Evolutionary conservation across 1,284 basidiomycete species (phyloP), one percentile per base, ranked within the genome.

Genomic region (Sutorius eximius): DNA sequence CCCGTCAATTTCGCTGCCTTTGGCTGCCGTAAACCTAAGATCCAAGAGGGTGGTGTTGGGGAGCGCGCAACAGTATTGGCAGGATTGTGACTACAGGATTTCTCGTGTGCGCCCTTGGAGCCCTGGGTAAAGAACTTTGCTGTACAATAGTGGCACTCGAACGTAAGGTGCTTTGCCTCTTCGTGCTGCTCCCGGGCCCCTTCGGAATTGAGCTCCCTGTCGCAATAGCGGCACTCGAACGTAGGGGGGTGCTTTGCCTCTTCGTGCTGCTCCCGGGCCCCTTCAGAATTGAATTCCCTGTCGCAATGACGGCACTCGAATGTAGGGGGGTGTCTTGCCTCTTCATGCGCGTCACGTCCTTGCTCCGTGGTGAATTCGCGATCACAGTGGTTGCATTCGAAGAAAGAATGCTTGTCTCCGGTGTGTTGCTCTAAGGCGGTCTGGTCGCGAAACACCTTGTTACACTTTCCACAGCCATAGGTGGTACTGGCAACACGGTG

Each of bases 231-330:
- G 44, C 69, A 71, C 33, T 59, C 49, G 50, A 53, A 54, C 11
- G 11, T 37, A 27, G 32, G 13, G 16, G 18, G 6, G n/a, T 38
- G 64, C 16, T 29, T 43, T 9, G 41, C 46, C 6, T 24, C 8
- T 36, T 65, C 37, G 20, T 69, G 65, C 22, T 55, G 54, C 5
- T 45, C 3, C 7, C 40, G 52, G 40, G 47, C 51, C 5, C 29
- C 22, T 11, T 36, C 46, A 11, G 59, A 58, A 16, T 10, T 15
- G 13, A 67, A 69, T 24, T 51, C 20, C n/a, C 33, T 22, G 22
- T 53, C 42, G 15, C 67, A 70, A 16, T 56, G 33, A 8, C 12
- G 49, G 44, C 69, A 71, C 33, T 59, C 49, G 49, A 53, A 54
- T 10, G 12, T 37, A 27, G 32, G 3, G 1, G 41, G 5, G 40